Conservation (phyloP, 345 rosid genomes). For the Acer saccharum region DNA sequence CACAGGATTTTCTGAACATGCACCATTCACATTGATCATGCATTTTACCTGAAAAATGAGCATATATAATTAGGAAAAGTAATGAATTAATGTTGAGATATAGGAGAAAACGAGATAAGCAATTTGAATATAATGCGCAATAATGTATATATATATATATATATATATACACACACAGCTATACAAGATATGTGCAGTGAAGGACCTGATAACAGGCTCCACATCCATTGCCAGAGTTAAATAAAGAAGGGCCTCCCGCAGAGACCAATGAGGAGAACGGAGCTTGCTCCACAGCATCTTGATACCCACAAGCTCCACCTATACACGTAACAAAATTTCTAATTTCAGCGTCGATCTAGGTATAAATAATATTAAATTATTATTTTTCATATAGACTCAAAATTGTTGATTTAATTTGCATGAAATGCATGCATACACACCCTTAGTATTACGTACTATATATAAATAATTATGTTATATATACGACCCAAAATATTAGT, state of each 20-base stretch:
- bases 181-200: background rate
- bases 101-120: no score
- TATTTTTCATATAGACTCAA: background rate
- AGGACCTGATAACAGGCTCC: constrained; percentile 74
- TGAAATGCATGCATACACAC: background rate
- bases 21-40: constrained; percentile 34
- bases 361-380: background rate
- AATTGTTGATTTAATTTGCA: background rate
- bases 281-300: constrained; percentile 34
- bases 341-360: background rate
- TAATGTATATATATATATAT: no score
- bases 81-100: background rate
- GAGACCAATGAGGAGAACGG: constrained; percentile 53
- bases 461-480: no score
- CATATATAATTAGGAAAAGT: background rate
- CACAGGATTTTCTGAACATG: constrained; percentile 65
- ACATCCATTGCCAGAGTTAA: constrained; percentile 60
- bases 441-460: background rate
- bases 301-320: constrained; percentile 84
- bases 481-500: no score
- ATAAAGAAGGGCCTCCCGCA: constrained; percentile 65
- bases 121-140: no score
- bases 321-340: background rate
- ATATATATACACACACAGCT: no score
- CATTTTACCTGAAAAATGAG: constrained; percentile 54